These are phyloP conservation scores for Chaetomium tenue DNA, from an alignment of 495 filamentous ascomycete species.

Conservation along the genomic window DNA sequence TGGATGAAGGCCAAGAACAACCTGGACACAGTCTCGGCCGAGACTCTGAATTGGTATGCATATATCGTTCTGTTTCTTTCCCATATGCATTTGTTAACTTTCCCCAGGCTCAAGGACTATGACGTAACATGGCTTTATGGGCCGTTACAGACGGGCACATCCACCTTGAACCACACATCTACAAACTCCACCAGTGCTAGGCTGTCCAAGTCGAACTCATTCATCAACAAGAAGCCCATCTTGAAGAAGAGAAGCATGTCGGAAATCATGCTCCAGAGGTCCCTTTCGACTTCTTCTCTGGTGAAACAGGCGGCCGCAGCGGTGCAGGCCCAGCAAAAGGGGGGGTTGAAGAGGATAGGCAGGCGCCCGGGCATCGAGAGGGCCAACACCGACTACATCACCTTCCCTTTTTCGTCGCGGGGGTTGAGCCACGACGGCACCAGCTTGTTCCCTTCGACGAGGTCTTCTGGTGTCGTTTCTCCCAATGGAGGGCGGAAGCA, in stretches of 20 bases:
- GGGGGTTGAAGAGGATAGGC: constrained; percentile 45
- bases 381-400: constrained; percentile 65
- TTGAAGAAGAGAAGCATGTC: constrained; percentile 96
- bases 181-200: constrained; percentile 47
- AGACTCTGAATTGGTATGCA: constrained; percentile 83
- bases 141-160: constrained; percentile 70
- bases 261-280: constrained; percentile 89
- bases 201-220: constrained; percentile 78
- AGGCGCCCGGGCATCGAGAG: constrained; percentile 49
- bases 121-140: constrained; percentile 99
- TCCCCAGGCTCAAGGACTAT: constrained; percentile 84
- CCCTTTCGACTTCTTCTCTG: constrained; percentile 84
- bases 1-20: constrained; percentile 90
- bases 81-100: constrained; percentile 27
- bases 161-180: constrained; percentile 50
- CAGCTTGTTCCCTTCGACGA: constrained; percentile 57
- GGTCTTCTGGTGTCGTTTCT: constrained; percentile 63
- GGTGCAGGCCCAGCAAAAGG: constrained; percentile 82
- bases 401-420: constrained; percentile 55
- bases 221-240: constrained; percentile 84
- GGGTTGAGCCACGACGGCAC: constrained; percentile 56
- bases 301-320: constrained; percentile 91
- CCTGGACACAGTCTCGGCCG: constrained; percentile 80
- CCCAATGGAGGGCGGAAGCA: constrained; percentile 71
- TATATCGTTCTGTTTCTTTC: constrained; percentile 1